Evolutionary conservation across 257 asterid genomes (phyloP).

Genomic region (Solanum paucissectum): DNA sequence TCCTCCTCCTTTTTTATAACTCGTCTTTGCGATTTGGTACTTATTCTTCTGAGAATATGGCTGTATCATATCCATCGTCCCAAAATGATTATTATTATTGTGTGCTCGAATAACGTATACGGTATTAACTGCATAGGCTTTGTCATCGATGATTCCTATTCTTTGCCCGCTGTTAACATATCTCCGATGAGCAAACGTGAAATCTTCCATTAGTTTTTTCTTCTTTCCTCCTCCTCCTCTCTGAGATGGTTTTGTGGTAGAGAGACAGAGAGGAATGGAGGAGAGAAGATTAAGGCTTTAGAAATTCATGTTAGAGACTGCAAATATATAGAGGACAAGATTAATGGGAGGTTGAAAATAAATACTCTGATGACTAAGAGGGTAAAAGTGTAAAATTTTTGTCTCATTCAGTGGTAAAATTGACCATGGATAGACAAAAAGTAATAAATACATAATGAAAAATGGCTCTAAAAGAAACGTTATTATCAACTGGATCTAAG

Average conservation of each 20-base stretch:
- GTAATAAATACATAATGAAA: background rate
- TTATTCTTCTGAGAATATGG: background rate
- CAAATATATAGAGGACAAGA: background rate
- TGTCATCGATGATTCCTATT: constrained; percentile 2
- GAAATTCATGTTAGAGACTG: background rate
- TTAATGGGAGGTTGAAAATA: background rate
- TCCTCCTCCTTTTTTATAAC: background rate
- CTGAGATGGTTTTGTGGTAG: background rate
- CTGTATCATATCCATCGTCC: background rate
- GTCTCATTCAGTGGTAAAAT: background rate
- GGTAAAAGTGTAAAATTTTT: background rate
- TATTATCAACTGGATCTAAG: background rate
- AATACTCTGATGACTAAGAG: background rate
- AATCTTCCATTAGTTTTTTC: constrained; percentile 3
- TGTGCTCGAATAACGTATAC: constrained; percentile 2
- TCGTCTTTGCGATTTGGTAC: background rate
- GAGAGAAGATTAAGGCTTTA: background rate
- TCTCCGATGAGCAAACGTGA: background rate
- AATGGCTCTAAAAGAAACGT: too few relatives aligned
- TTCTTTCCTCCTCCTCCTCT: background rate
- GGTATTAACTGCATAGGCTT: constrained; percentile 2
- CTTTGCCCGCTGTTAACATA: background rate
- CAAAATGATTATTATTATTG: background rate
- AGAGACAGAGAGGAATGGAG: background rate
- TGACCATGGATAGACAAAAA: background rate